Evolutionary conservation across 345 rosid genomes (phyloP).

Genomic region (Noccaea bulbosa): DNA sequence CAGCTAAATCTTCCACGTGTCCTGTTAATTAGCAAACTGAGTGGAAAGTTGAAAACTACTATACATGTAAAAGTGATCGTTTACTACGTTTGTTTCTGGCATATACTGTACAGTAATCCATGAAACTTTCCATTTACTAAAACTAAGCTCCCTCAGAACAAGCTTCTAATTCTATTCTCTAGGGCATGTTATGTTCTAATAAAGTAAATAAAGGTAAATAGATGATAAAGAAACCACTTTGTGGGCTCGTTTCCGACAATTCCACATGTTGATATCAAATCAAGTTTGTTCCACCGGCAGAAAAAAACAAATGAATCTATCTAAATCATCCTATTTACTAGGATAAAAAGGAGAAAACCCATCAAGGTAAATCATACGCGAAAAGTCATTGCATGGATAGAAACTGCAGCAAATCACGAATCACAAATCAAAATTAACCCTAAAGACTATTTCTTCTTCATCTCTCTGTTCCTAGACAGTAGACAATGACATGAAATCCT

Average conservation of each 20-base stretch:
- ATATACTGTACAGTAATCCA: constrained; percentile 18
- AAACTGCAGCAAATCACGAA: constrained; percentile 25
- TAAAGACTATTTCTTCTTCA: not conserved
- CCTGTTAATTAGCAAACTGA: constrained; percentile 27
- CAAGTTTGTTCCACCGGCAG: constrained; percentile 29
- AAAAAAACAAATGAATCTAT: constrained; percentile 37
- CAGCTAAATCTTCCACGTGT: constrained; percentile 34
- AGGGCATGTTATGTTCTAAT: constrained; percentile 21
- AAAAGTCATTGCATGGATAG: constrained; percentile 40
- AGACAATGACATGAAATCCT: constrained; percentile 34
- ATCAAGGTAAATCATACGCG: constrained; percentile 27
- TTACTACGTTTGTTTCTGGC: constrained; percentile 28
- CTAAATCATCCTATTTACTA: constrained; percentile 33
- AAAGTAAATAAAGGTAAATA: constrained; percentile 31
- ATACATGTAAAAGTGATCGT: not conserved
- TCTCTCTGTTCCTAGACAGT: constrained; percentile 31
- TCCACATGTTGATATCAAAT: constrained; percentile 44
- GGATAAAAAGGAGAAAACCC: constrained; percentile 12
- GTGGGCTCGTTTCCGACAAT: constrained; percentile 49
- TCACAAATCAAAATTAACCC: constrained; percentile 23
- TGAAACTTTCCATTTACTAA: not conserved
- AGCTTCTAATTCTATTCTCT: constrained; percentile 20
- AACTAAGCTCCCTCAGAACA: constrained; percentile 10
- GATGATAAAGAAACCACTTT: constrained; percentile 36
- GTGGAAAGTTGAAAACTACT: constrained; percentile 32